Evolutionary conservation across 306 rosid species (phyloP).

Genomic region (Ziziphus jujuba): DNA sequence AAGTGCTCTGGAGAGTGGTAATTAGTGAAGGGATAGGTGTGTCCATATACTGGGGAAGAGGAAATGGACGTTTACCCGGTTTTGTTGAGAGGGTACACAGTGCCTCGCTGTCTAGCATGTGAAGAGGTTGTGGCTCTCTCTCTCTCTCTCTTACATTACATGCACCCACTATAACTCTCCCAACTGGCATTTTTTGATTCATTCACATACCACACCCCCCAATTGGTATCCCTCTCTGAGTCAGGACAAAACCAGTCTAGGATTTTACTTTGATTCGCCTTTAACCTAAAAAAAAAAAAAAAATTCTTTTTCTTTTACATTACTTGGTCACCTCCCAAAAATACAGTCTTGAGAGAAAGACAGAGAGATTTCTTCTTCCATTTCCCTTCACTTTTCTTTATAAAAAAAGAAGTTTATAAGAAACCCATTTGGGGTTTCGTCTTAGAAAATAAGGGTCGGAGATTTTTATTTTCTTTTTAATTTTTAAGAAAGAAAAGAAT

Average conservation of each 20-base stretch:
- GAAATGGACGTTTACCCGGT: constrained; percentile 62
- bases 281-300: constrained; percentile 41
- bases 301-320: constrained; percentile 25
- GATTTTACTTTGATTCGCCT: constrained; percentile 44
- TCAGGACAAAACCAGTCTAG: constrained; percentile 59
- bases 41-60: constrained; percentile 46
- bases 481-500: too few species aligned
- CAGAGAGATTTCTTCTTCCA: too few species aligned
- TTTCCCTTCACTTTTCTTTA: too few species aligned
- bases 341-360: constrained; percentile 13
- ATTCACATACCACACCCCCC: too few species aligned
- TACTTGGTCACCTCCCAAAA: constrained; percentile 25
- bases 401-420: not conserved
- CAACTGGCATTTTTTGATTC: constrained; percentile 55
- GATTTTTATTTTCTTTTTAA: too few species aligned
- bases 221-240: too few species aligned
- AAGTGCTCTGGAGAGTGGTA: constrained; percentile 16
- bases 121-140: constrained; percentile 39
- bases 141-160: constrained; percentile 27
- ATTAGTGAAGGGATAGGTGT: constrained; percentile 42
- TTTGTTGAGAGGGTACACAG: constrained; percentile 56
- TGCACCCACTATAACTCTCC: constrained; percentile 44
- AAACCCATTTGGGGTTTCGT: constrained; percentile 17
- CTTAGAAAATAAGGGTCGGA: not conserved
- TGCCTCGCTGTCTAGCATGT: constrained; percentile 91